Percentiles rank a stretch among this genome's conserved stretches.
Conservation (phyloP, 1,139 yeast species). For the Saccharomyces uvarum region DNA sequence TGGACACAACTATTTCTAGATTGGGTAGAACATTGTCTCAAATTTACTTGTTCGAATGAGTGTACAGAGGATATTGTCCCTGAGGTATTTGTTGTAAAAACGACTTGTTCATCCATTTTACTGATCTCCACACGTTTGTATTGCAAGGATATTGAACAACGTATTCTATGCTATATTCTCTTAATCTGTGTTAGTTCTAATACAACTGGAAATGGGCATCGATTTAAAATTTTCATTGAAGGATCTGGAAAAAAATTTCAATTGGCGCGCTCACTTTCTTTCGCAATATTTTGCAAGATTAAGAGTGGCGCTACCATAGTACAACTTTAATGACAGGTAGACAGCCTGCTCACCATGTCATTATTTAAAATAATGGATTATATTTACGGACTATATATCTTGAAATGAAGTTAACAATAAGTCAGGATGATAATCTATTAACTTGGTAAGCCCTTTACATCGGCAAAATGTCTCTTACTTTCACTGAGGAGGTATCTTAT, state of each 20-base stretch:
- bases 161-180: background rate
- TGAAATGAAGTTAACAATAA: too few relatives aligned
- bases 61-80: slow-evolving; percentile 26
- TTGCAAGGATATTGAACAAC: background rate
- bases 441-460: too few relatives aligned
- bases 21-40: slow-evolving; percentile 32
- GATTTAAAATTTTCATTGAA: background rate
- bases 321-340: background rate
- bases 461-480: too few relatives aligned
- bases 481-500: too few relatives aligned
- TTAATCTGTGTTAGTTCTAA: background rate
- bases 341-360: background rate
- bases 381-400: too few relatives aligned
- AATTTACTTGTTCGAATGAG: slow-evolving; percentile 26
- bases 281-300: background rate
- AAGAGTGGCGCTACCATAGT: background rate
- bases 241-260: background rate
- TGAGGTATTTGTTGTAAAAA: slow-evolving; percentile 26
- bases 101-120: slow-evolving; percentile 29
- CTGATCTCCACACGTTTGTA: background rate
- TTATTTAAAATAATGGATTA: background rate
- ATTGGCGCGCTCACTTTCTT: background rate
- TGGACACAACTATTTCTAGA: slow-evolving; percentile 39
- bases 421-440: background rate
- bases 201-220: background rate